These are phyloP conservation scores for Aegilops longissima DNA, from an alignment of 176 grass and related monocot genomes.

Conservation along the genomic window DNA sequence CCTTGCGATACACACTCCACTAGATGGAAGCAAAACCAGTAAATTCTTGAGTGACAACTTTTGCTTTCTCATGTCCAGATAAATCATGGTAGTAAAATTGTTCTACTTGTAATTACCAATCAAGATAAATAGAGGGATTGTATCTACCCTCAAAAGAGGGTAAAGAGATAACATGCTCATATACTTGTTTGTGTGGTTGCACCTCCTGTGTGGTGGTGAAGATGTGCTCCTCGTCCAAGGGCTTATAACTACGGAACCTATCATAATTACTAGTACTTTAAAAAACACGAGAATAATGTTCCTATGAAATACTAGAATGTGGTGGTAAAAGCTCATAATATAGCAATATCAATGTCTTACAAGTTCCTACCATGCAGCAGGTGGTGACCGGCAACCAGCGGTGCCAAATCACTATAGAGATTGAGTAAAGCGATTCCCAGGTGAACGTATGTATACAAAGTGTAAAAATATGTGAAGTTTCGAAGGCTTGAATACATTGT, in stretches of 20 bases:
- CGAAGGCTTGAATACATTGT: too few species aligned
- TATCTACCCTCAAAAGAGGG: neutral
- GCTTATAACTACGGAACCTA: neutral
- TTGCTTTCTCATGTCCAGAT: neutral
- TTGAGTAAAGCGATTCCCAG: too few species aligned
- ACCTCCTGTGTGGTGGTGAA: neutral
- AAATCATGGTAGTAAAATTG: neutral
- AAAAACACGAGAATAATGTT: too few species aligned
- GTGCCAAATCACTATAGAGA: too few species aligned
- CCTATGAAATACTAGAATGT: too few species aligned
- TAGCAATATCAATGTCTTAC: too few species aligned
- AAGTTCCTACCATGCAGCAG: too few species aligned
- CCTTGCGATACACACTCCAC: neutral
- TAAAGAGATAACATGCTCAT: neutral
- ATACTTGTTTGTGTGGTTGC: neutral
- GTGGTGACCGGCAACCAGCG: too few species aligned
- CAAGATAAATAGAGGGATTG: neutral
- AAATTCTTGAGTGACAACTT: neutral
- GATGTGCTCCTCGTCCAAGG: neutral
- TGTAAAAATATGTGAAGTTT: too few species aligned
- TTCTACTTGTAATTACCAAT: neutral
- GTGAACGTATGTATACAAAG: too few species aligned
- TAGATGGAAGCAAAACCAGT: neutral
- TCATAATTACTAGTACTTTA: too few species aligned
- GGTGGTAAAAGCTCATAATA: too few species aligned